A percentile compares a stretch with the other conserved stretches of the same genome.
Evolutionary conservation across 352 stramenopile species (phyloP).

Genomic region (Pythium apleroticum): DNA sequence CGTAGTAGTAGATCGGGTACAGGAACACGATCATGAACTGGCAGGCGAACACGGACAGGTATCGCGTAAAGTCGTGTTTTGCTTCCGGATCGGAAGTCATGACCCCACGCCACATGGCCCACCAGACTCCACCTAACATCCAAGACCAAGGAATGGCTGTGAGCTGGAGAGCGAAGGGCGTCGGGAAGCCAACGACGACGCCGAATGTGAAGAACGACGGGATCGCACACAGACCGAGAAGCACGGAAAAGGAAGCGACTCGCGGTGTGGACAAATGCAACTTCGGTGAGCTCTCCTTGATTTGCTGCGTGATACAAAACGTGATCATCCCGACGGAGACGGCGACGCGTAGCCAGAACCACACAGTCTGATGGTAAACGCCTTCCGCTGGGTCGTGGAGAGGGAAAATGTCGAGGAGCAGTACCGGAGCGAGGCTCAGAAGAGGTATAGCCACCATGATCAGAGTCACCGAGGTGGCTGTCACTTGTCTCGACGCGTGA

Average conservation of each 20-base stretch:
- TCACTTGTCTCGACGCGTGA: neutral
- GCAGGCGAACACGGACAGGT: neutral
- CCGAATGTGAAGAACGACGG: neutral
- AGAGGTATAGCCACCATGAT: slow-evolving; percentile 1
- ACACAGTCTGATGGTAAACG: slow-evolving; percentile 1
- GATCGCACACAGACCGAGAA: neutral
- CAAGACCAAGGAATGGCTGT: neutral
- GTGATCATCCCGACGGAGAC: slow-evolving; percentile 3
- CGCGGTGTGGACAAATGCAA: neutral
- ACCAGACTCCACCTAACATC: neutral
- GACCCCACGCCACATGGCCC: neutral
- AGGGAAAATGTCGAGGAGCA: slow-evolving; percentile 1
- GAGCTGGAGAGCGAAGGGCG: slow-evolving; percentile 10
- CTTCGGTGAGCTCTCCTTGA: neutral
- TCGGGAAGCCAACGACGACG: slow-evolving; percentile 8
- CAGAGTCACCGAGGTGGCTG: neutral
- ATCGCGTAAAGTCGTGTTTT: neutral
- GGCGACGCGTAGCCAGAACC: slow-evolving; percentile 5
- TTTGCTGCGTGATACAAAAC: slow-evolving; percentile 5
- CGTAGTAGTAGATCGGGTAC: slow-evolving; percentile 11
- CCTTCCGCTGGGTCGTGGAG: neutral
- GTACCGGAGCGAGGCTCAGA: neutral
- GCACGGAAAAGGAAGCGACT: neutral
- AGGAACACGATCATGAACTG: slow-evolving; percentile 7
- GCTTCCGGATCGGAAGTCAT: neutral